phyloP scores from a whole-genome alignment of 164 flowering plant genomes.

The Taxillus chinensis region DNA sequence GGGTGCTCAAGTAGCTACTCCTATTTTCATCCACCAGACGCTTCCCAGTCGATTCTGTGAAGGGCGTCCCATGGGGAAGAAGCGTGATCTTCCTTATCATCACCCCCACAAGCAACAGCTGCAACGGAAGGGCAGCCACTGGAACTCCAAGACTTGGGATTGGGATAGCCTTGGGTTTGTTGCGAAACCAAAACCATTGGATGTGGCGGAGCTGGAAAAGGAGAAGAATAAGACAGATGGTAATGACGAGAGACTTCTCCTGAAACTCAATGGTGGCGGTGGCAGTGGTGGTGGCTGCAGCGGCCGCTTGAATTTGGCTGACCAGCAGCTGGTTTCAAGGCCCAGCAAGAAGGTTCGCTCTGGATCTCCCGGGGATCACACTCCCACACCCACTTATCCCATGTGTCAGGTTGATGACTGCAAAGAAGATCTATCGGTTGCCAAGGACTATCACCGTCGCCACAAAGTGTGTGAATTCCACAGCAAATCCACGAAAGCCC shows the following conservation, averaged over 20 bases:
- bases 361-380: slow-evolving; percentile 45
- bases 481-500: slow-evolving; percentile 68
- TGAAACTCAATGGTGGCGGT: slow-evolving; percentile 64
- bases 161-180: slow-evolving; percentile 64
- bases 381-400: slow-evolving; percentile 25
- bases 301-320: too few species aligned
- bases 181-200: slow-evolving; percentile 40
- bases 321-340: slow-evolving; percentile 16
- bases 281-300: not conserved
- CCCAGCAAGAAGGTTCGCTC: slow-evolving; percentile 63
- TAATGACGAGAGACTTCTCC: slow-evolving; percentile 28
- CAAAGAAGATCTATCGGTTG: slow-evolving; percentile 56
- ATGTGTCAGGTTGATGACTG: slow-evolving; percentile 89
- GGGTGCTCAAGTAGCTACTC: slow-evolving; percentile 58
- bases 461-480: slow-evolving; percentile 86
- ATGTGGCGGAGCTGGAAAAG: slow-evolving; percentile 16
- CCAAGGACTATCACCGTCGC: slow-evolving; percentile 84
- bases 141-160: slow-evolving; percentile 66
- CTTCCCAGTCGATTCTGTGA: slow-evolving; percentile 38
- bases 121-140: slow-evolving; percentile 21
- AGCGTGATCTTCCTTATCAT: slow-evolving; percentile 50
- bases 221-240: slow-evolving; percentile 16
- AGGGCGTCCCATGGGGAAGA: slow-evolving; percentile 34
- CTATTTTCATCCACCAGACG: slow-evolving; percentile 43
- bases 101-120: slow-evolving; percentile 18